Evolutionary conservation across 2,329 filamentous ascomycete species (phyloP).

Genomic region (Pseudocercospora eumusae): DNA sequence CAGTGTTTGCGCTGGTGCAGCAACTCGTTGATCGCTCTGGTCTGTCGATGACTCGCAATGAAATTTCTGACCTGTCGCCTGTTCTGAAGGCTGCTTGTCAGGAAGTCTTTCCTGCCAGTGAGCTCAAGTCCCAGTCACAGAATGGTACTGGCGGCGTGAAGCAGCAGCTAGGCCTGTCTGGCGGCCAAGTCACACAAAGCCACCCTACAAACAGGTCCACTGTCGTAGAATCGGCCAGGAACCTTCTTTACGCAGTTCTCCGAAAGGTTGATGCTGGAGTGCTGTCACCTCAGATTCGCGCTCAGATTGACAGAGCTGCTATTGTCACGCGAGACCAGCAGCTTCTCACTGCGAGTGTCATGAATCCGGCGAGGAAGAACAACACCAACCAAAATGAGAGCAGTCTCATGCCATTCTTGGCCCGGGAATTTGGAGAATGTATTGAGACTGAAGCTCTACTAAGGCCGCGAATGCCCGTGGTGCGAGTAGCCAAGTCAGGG

Average conservation of each 20-base stretch:
- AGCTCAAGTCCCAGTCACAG: slow-evolving; percentile 36
- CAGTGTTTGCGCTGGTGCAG: slow-evolving; percentile 61
- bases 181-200: slow-evolving; percentile 15
- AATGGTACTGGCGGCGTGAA: slow-evolving; percentile 22
- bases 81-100: slow-evolving; percentile 70
- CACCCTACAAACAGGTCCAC: slow-evolving; percentile 43
- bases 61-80: slow-evolving; percentile 62
- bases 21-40: slow-evolving; percentile 64
- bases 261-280: slow-evolving; percentile 64
- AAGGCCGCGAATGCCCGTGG: slow-evolving; percentile 50
- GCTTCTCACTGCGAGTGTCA: slow-evolving; percentile 76
- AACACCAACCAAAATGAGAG: slow-evolving; percentile 50
- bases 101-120: slow-evolving; percentile 62
- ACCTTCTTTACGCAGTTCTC: slow-evolving; percentile 61
- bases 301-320: slow-evolving; percentile 77
- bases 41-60: slow-evolving; percentile 65
- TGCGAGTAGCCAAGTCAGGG: slow-evolving; percentile 33
- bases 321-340: slow-evolving; percentile 69
- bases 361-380: slow-evolving; percentile 68
- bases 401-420: slow-evolving; percentile 79
- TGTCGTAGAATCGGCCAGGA: slow-evolving; percentile 59
- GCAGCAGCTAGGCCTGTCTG: slow-evolving; percentile 27
- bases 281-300: slow-evolving; percentile 70
- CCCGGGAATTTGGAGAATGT: slow-evolving; percentile 63
- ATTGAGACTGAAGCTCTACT: slow-evolving; percentile 72